A percentile compares a stretch with the other conserved stretches of the same genome.
Evolutionary conservation across 495 filamentous ascomycete genomes (phyloP).

Genomic region (Coniosporium apollinis): DNA sequence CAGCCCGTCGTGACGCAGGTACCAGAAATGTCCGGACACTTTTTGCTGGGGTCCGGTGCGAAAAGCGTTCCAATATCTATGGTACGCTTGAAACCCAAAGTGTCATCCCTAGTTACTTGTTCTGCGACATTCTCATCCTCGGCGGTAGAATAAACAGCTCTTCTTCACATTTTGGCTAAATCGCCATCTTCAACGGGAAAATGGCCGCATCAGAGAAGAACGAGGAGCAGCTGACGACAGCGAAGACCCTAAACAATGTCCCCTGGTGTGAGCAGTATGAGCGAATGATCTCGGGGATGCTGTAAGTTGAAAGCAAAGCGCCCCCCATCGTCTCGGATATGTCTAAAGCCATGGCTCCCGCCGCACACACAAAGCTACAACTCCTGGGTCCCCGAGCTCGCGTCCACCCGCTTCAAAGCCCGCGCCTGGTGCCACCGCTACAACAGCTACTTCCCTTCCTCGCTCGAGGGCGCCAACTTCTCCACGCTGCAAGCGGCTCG

Average conservation of each 20-base stretch:
- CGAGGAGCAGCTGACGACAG: slow-evolving; percentile 28
- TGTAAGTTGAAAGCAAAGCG: slow-evolving; percentile 17
- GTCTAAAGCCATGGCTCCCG: too few relatives aligned
- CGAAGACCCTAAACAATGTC: slow-evolving; percentile 24
- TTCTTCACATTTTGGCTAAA: too few relatives aligned
- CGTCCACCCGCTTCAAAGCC: slow-evolving; percentile 28
- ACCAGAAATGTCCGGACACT: too few relatives aligned
- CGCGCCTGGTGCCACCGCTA: slow-evolving; percentile 29
- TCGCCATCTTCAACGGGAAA: too few relatives aligned
- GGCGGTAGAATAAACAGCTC: too few relatives aligned
- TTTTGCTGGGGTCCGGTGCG: too few relatives aligned
- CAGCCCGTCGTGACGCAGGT: too few relatives aligned
- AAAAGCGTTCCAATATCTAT: too few relatives aligned
- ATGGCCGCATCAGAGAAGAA: slow-evolving; percentile 30
- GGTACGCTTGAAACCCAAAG: too few relatives aligned
- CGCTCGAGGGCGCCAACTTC: neutral
- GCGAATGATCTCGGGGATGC: slow-evolving; percentile 38
- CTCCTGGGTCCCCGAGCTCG: slow-evolving; percentile 24
- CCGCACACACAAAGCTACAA: slow-evolving; percentile 20
- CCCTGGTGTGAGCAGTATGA: slow-evolving; percentile 35
- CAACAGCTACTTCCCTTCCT: slow-evolving; percentile 30
- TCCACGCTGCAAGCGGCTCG: slow-evolving; percentile 13
- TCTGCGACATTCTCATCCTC: too few relatives aligned
- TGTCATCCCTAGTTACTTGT: too few relatives aligned
- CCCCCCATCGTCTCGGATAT: neutral